Evolutionary conservation across 2,329 filamentous ascomycete genomes (phyloP).

Genomic region (Zymoseptoria passerinii): DNA sequence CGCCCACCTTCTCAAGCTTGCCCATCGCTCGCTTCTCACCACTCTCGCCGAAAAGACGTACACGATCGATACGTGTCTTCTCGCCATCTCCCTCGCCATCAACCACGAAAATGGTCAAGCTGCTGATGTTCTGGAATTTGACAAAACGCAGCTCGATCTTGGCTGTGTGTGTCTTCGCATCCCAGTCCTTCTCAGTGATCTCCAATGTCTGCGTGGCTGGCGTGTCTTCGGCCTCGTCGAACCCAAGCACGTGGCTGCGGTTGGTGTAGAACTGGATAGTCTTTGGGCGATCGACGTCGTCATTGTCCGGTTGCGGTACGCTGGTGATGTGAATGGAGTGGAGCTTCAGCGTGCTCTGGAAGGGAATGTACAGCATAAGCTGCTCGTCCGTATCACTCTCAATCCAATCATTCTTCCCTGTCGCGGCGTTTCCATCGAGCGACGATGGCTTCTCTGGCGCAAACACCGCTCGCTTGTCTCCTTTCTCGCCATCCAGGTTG

Average conservation of each 20-base stretch:
- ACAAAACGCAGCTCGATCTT: constrained; percentile 69
- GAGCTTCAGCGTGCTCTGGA: constrained; percentile 79
- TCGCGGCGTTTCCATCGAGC: constrained; percentile 46
- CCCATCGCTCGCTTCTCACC: constrained; percentile 90
- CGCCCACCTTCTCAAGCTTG: constrained; percentile 88
- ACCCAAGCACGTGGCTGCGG: constrained; percentile 80
- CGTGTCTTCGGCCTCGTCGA: constrained; percentile 86
- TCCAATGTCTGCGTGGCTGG: constrained; percentile 71
- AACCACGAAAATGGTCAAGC: constrained; percentile 78
- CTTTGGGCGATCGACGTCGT: constrained; percentile 70
- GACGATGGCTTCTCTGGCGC: constrained; percentile 55
- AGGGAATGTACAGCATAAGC: constrained; percentile 84
- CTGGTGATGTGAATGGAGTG: constrained; percentile 85
- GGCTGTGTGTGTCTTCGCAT: constrained; percentile 42
- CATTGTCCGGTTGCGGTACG: constrained; percentile 62
- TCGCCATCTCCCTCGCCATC: constrained; percentile 74
- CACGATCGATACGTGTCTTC: constrained; percentile 72
- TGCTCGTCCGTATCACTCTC: constrained; percentile 97
- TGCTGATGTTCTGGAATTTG: constrained; percentile 93
- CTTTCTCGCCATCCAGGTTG: constrained; percentile 73
- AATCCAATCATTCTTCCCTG: constrained; percentile 66
- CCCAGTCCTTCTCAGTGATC: constrained; percentile 69
- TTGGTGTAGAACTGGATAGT: constrained; percentile 83
- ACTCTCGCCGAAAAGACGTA: constrained; percentile 75
- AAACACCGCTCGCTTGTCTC: constrained; percentile 66